phyloP scores from a whole-genome alignment of 225 moss, liverwort and hornwort genomes.

The Marchantia paleacea region DNA sequence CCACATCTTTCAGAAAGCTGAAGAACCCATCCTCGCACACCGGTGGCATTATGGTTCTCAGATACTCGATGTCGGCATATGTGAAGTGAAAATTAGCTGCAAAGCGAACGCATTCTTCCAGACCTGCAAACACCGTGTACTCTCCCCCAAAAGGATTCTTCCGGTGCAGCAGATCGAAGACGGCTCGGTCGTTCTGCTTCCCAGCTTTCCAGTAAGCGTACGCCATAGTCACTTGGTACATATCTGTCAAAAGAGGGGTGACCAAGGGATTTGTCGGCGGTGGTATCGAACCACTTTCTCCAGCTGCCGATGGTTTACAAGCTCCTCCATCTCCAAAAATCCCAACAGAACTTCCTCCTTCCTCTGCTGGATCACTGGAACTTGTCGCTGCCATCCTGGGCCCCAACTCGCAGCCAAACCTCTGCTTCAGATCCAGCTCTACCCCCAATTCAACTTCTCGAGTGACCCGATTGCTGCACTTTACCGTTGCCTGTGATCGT shows the following conservation, averaged over 20 bases:
- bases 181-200: conserved; percentile 47
- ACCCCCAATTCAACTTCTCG: too few relatives aligned
- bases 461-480: too few relatives aligned
- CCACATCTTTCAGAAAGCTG: conserved; percentile 49
- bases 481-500: too few relatives aligned
- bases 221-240: conserved; percentile 54
- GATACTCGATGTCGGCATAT: conserved; percentile 65
- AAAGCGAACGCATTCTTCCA: conserved; percentile 86
- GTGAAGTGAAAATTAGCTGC: conserved; percentile 72
- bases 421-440: too few relatives aligned
- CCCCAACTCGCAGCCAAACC: not conserved
- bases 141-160: conserved; percentile 95
- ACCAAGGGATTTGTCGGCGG: conserved; percentile 51
- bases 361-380: not conserved
- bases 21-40: conserved; percentile 83
- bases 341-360: not conserved
- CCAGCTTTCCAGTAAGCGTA: conserved; percentile 58
- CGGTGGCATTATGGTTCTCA: conserved; percentile 65
- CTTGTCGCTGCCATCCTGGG: not conserved
- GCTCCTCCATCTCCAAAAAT: conserved; percentile 3
- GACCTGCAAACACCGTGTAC: conserved; percentile 93
- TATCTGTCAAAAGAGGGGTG: conserved; percentile 43
- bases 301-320: not conserved
- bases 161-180: conserved; percentile 76
- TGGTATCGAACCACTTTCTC: conserved; percentile 8